Conservation (phyloP, 129 eudicot genomes). For the Flaveria ramosissima region DNA sequence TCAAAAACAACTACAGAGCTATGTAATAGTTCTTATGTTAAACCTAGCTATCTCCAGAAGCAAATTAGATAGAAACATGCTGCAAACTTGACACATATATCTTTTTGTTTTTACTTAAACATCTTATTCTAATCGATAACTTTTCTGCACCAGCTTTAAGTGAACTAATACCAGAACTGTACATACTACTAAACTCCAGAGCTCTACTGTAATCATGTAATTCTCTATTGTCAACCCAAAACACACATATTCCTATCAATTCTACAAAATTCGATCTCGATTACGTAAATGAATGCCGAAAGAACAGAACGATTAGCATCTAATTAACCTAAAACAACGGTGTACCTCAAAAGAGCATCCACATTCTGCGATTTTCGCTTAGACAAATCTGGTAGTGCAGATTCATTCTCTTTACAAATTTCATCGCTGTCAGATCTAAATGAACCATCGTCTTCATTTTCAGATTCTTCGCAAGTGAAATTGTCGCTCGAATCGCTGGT, state of each 20-base stretch:
- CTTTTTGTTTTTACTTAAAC: neutral
- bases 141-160: neutral
- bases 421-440: slow-evolving; percentile 31
- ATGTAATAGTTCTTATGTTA: neutral
- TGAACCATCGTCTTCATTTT: slow-evolving; percentile 27
- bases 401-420: slow-evolving; percentile 4
- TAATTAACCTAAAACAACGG: neutral
- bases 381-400: slow-evolving; percentile 26
- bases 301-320: neutral
- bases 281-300: neutral
- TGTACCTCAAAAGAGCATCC: slow-evolving; percentile 79
- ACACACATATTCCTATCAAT: neutral
- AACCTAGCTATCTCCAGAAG: neutral
- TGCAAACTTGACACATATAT: neutral
- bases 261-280: neutral
- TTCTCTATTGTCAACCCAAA: slow-evolving; percentile 5
- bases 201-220: neutral
- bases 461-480: slow-evolving; percentile 44
- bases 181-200: slow-evolving; percentile 8
- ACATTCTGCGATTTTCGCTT: slow-evolving; percentile 65
- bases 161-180: too few relatives aligned
- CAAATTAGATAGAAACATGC: neutral
- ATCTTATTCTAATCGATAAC: neutral
- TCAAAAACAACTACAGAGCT: neutral
- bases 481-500: slow-evolving; percentile 65